A percentile compares a stretch with the other conserved stretches of the same genome.
Evolutionary conservation across 208 protist genomes (phyloP).

Genomic region (Lotmaria passim): DNA sequence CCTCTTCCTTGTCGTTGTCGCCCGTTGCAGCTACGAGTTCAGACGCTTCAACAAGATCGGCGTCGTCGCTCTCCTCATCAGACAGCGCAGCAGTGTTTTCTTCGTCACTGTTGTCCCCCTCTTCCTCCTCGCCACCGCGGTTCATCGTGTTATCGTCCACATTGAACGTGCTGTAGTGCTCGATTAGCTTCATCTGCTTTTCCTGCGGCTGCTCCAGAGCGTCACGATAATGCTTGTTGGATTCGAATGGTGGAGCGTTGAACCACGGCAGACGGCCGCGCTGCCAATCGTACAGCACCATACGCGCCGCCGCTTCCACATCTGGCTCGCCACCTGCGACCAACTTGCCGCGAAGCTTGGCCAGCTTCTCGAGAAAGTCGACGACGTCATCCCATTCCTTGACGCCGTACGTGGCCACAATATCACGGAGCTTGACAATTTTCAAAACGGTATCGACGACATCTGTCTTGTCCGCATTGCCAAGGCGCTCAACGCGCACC

Average conservation of each 20-base stretch:
- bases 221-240: constrained; percentile 88
- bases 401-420: constrained; percentile 97
- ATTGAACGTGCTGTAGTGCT: constrained; percentile 86
- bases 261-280: constrained; percentile 98
- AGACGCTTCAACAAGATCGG: background rate
- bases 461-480: constrained; percentile 92
- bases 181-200: constrained; percentile 90
- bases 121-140: constrained; percentile 36
- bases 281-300: constrained; percentile 98
- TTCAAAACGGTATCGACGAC: constrained; percentile 95
- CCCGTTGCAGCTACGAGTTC: background rate
- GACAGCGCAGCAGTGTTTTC: constrained; percentile 4
- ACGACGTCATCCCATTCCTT: constrained; percentile 90
- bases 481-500: constrained; percentile 93
- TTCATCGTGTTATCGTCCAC: constrained; percentile 81
- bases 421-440: constrained; percentile 96
- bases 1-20: constrained; percentile 1
- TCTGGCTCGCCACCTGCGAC: constrained; percentile 96
- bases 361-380: constrained; percentile 98
- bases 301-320: constrained; percentile 93
- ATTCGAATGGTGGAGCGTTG: constrained; percentile 90
- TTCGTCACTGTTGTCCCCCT: background rate
- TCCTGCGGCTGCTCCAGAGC: constrained; percentile 61
- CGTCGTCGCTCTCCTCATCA: background rate
- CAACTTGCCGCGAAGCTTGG: constrained; percentile 94